Base-by-base conservation (phyloP, 2,329 filamentous ascomycete genomes). In the Gremmenia infestans region DNA sequence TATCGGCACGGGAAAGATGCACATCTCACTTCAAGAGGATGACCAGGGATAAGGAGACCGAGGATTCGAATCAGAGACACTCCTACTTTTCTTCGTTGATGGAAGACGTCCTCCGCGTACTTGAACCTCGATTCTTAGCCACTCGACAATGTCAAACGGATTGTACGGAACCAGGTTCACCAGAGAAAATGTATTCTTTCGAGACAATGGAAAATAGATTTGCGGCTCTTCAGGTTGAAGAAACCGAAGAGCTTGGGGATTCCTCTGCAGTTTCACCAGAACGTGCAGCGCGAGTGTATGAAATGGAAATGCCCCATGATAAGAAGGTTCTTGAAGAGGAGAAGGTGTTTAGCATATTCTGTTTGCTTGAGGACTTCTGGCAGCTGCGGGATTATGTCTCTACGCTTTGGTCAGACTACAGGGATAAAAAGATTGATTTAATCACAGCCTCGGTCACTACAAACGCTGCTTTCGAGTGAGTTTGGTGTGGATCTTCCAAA, bases 121-220 rank as follows among this genome's bases (percentile, higher is more conserved):
- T 63, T 11, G 51, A 63, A 28, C 60, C 59, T 36, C 39, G 28
- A 0, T 63, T 59, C 47, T 50, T 53, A 1, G 43, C 45, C 12
- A 47, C 35, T 4, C 12, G 5, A 3, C 5, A 37, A 12, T 5
- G 7, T 40, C 37, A 40, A n/a, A 14, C 37, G 4, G 5, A 6
- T 40, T 5, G 8, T 42, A 9, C 4, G n/a, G 3, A 17, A 5
- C 15, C 51, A 11, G n/a, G 8, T 19, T 17, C 23, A 2, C 28
- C 15, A 8, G n/a, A 23, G 1, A n/a, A 9, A 2, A 32, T 9
- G 9, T 1, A 22, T 14, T 36, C 35, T 14, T 45, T 59, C 1
- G 50, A 55, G n/a, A 32, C 45, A 8, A 11, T 62, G 3, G 43
- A 52, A 32, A 62, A 57, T 39, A 56, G 54, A 22, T 60, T 60